Evolutionary conservation across 148 eudicot species (phyloP), one percentile per base, ranked within the genome.

Genomic region (Chenopodium formosanum): DNA sequence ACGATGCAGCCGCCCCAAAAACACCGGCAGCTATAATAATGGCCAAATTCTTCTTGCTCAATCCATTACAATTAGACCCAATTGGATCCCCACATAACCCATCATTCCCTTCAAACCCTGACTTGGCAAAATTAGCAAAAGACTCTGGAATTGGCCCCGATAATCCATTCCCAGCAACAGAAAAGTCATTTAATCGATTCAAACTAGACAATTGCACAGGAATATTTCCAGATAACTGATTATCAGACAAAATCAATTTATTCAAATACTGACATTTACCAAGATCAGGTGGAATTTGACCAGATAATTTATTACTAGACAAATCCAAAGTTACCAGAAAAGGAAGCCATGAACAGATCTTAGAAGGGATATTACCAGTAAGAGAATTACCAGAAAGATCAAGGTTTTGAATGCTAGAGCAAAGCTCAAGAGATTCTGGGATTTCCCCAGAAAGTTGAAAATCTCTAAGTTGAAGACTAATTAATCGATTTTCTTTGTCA

Each of bases 11-110:
- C 0, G 95, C 95, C 4, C 94, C 94, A 75, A 91, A 84, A 46
- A 92, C 93, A n/a, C 98, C 98, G 0, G 95, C 95, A 1, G 95
- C 95, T 16, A 94, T 79, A 53, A 94, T 92, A 84, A 92, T 91
- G 0, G 92, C 91, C 74, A 94, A 83, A 83, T 78, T 94, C 87
- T 88, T 88, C 84, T 88, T 92, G 71, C 88, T 94, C 85, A 92
- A 78, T 32, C 91, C 91, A 23, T 84, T 86, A 77, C 94, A 94
- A 52, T 75, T 88, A 7, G 82, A 78, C 48, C 90, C 91, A 63
- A 78, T 50, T 27, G 91, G 88, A n/a, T 71, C 53, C n/a, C 97
- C 95, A 83, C 98, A 94, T 29, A 94, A 87, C 75, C 91, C 91
- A 56, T 47, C 50, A 85, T 91, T 93, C 27, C 95, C 94, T 11